A percentile compares a stretch with the other conserved stretches of the same genome.
phyloP scores from a whole-genome alignment of 2,329 filamentous ascomycete species.

The Aspergillus udagawae region DNA sequence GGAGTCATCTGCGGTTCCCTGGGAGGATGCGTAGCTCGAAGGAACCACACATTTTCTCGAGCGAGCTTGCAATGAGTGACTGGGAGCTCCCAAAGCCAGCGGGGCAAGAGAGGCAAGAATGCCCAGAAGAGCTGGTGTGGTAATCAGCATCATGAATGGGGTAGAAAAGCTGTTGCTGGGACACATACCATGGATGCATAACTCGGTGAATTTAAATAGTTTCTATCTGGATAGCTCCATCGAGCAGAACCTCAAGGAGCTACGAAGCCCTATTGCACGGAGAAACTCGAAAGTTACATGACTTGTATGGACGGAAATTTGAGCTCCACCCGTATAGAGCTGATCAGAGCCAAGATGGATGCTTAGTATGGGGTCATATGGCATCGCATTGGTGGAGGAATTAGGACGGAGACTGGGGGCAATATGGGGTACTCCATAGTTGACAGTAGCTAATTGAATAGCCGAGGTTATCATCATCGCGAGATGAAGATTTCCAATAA shows the following conservation, averaged over 20 bases:
- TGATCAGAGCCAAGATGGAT: background rate
- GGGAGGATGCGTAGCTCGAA: conserved; percentile 23
- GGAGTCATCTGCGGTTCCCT: conserved; percentile 39
- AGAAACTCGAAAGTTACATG: background rate
- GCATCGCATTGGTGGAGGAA: conserved; percentile 10
- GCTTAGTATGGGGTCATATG: background rate
- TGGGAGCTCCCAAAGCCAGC: background rate
- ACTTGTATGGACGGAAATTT: background rate
- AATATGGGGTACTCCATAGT: background rate
- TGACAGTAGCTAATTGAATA: background rate
- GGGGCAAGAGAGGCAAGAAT: background rate
- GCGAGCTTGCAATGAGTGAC: background rate
- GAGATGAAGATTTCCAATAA: background rate
- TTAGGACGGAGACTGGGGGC: background rate
- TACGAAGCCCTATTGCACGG: background rate
- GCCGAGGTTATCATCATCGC: background rate
- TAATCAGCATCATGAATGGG: conserved; percentile 9
- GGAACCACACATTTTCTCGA: conserved; percentile 18
- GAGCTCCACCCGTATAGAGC: background rate
- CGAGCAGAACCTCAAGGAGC: background rate
- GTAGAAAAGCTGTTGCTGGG: background rate
- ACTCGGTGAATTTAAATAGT: background rate
- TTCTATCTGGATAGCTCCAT: background rate
- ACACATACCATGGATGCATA: background rate
- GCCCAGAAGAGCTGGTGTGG: background rate